Conservation (phyloP, 257 asterid genomes). For the Nicotiana otophora region DNA sequence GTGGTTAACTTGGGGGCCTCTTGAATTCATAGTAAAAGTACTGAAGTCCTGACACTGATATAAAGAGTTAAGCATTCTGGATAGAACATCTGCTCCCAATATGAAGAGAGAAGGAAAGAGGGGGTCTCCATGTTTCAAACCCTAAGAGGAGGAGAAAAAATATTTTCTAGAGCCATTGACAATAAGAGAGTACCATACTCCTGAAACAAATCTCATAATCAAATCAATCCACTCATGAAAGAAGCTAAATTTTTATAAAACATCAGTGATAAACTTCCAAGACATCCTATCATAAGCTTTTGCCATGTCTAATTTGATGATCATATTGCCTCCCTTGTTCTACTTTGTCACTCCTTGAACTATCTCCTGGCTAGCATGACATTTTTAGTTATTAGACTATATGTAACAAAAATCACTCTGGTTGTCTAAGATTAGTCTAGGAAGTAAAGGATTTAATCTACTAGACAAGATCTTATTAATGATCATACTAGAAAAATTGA, state of each 20-base stretch:
- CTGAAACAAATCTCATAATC: neutral
- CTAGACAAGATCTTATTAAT: neutral
- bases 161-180: neutral
- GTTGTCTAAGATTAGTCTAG: neutral
- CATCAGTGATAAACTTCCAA: too few relatives aligned
- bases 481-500: neutral
- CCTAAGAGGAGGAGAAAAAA: neutral
- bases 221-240: neutral
- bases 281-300: too few relatives aligned
- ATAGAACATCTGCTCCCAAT: neutral
- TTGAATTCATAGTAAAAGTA: neutral
- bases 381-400: too few relatives aligned
- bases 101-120: neutral
- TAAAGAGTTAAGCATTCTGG: neutral
- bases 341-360: too few relatives aligned
- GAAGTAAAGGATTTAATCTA: neutral
- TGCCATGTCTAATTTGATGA: too few relatives aligned
- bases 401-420: neutral
- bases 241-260: neutral
- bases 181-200: neutral
- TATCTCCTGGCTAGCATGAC: too few relatives aligned
- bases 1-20: neutral
- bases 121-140: neutral
- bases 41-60: neutral
- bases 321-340: too few relatives aligned